A percentile compares a stretch with the other conserved stretches of the same genome.
Evolutionary conservation across 768 basidiomycete species (phyloP).

Genomic region (Podaxis sp.): DNA sequence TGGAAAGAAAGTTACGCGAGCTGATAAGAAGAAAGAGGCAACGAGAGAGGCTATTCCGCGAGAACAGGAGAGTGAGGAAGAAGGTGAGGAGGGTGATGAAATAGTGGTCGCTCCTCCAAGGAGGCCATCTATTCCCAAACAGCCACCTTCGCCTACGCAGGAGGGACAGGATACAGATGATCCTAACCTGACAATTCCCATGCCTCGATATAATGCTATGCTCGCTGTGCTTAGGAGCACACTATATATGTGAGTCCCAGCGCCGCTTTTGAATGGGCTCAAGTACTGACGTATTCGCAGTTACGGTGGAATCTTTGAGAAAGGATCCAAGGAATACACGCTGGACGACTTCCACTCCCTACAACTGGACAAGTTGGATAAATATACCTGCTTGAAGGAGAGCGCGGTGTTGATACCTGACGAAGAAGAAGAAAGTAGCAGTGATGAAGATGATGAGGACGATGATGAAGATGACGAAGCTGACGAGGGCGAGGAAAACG

Average conservation of each 20-base stretch:
- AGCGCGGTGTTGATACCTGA: conserved; percentile 61
- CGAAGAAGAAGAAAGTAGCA: conserved; percentile 62
- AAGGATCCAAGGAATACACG: conserved; percentile 80
- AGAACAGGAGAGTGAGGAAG: conserved; percentile 21
- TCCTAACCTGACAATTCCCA: conserved; percentile 60
- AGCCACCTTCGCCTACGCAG: neutral
- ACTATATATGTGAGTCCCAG: conserved; percentile 69
- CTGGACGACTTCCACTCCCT: conserved; percentile 86
- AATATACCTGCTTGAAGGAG: conserved; percentile 70
- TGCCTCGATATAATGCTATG: conserved; percentile 87
- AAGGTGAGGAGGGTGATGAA: conserved; percentile 22
- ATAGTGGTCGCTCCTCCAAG: neutral
- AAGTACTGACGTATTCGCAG: conserved; percentile 32
- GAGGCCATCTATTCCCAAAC: neutral
- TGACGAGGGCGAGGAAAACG: conserved; percentile 40
- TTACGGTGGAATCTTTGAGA: conserved; percentile 89
- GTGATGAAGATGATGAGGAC: conserved; percentile 58
- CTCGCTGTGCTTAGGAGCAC: conserved; percentile 81
- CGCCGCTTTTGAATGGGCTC: neutral
- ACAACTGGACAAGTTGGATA: conserved; percentile 82
- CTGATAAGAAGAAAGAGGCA: conserved; percentile 44
- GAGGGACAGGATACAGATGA: conserved; percentile 54
- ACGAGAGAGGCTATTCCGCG: conserved; percentile 10
- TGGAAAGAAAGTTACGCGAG: conserved; percentile 24
- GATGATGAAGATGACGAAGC: conserved; percentile 57